Evolutionary conservation across 139 green algal species (phyloP).

Genomic region (Auxenochlorella protothecoides): DNA sequence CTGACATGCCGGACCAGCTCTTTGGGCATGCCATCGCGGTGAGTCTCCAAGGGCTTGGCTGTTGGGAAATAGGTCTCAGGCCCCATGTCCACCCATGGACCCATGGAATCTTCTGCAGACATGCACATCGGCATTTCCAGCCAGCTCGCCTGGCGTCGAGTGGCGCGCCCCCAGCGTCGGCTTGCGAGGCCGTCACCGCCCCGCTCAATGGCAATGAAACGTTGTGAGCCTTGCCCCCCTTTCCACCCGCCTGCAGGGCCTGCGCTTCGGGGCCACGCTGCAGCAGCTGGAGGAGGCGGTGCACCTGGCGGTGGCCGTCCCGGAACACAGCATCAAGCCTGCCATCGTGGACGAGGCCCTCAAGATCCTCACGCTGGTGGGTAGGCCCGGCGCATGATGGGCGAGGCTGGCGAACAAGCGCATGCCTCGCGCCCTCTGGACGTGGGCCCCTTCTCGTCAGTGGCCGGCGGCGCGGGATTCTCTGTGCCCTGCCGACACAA

Average conservation of each 20-base stretch:
- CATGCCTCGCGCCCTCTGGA: too few relatives aligned
- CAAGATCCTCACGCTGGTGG: conserved; percentile 6
- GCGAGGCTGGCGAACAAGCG: too few relatives aligned
- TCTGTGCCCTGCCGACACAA: neutral
- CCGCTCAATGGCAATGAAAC: too few relatives aligned
- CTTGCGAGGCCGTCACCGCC: too few relatives aligned
- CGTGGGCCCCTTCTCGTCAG: neutral
- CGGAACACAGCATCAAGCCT: neutral
- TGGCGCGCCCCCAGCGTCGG: neutral
- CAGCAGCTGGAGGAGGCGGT: conserved; percentile 20
- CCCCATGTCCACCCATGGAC: too few relatives aligned
- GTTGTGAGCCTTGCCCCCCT: too few relatives aligned
- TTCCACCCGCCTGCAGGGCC: neutral
- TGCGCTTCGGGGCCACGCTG: conserved; percentile 36
- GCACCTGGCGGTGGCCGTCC: conserved; percentile 28
- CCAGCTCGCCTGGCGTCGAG: neutral
- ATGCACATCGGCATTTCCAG: too few relatives aligned
- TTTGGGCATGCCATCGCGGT: conserved; percentile 46
- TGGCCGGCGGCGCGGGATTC: neutral
- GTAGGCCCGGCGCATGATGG: neutral
- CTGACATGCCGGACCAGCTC: conserved; percentile 52
- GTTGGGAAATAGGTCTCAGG: too few relatives aligned
- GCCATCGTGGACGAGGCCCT: neutral
- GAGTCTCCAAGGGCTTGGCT: too few relatives aligned
- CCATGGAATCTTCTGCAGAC: too few relatives aligned